Base-by-base conservation (phyloP, 148 eudicot genomes). In the Drosera capensis region DNA sequence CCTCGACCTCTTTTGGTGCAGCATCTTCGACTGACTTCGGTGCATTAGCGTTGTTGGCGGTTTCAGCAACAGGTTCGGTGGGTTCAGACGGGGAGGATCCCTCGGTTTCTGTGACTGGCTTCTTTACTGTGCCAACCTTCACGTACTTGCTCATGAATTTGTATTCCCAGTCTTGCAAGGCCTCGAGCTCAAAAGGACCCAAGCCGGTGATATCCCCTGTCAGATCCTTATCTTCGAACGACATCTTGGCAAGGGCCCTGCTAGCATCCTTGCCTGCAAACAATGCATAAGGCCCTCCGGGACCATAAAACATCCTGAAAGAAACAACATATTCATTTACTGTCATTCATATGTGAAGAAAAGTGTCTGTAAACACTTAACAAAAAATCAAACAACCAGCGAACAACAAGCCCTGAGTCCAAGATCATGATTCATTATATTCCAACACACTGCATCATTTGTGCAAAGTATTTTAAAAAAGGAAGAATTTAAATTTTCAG, bases 261-360 rank as follows among this genome's bases (percentile, higher is more conserved):
- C 97, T 90, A 1, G 97, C 97, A 44, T 90, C 97, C 51, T 73
- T 90, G 16, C 97, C 97, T 0, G 99, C 99, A 62, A 90, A 90
- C 51, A 90, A 59, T 2, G 87, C 95, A 36, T 90, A 84, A 9
- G 93, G 88, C n/a, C 95, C 99, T 20, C 99, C 93, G 4, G 99
- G 99, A 48, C 95, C 99, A 49, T 90, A 90, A 53, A 90, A 90
- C 83, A 80, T 75, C 75, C 99, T 90, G 60, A 51, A 52, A 56
- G 3, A 24, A 19, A 19, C 7, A 11, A 16, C 38, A 34, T 18
- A 41, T 8, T 11, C 17, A n/a, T n/a, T n/a, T n/a, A n/a, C n/a
- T n/a, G n/a, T n/a, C n/a, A n/a, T n/a, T n/a, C n/a, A n/a, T n/a
- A n/a, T n/a, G n/a, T n/a, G n/a, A n/a, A n/a, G n/a, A n/a, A n/a